These are phyloP conservation scores for Calocybe indica DNA, from an alignment of 768 basidiomycete species.

Conservation along the genomic window DNA sequence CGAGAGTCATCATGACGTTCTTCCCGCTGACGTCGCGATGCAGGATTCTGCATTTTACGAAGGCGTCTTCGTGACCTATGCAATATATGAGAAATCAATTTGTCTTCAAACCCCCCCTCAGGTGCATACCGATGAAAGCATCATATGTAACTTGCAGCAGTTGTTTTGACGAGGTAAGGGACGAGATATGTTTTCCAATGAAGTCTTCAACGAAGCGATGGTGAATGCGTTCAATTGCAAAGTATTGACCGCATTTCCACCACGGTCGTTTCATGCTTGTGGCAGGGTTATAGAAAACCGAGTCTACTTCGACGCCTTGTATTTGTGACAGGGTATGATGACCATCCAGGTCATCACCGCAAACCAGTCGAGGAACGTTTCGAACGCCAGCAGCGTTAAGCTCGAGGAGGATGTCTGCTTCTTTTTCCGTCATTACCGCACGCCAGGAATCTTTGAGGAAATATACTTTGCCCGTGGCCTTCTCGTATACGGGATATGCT, in stretches of 20 bases:
- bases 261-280: slow-evolving; percentile 4
- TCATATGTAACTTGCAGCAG: slow-evolving; percentile 14
- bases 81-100: background rate
- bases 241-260: slow-evolving; percentile 9
- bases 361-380: slow-evolving; percentile 18
- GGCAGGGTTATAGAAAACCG: background rate
- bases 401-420: slow-evolving; percentile 12
- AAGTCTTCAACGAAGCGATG: slow-evolving; percentile 15
- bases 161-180: slow-evolving; percentile 10
- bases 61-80: slow-evolving; percentile 7
- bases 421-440: slow-evolving; percentile 4
- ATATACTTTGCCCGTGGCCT: slow-evolving; percentile 3
- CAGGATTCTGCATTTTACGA: slow-evolving; percentile 1
- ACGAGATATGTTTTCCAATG: slow-evolving; percentile 8
- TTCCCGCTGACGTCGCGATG: slow-evolving; percentile 9
- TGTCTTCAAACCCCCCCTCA: background rate
- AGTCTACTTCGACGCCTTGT: background rate
- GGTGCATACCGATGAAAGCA: slow-evolving; percentile 16
- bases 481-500: slow-evolving; percentile 12
- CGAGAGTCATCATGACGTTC: slow-evolving; percentile 7
- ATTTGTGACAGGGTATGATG: slow-evolving; percentile 8
- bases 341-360: slow-evolving; percentile 21
- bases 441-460: slow-evolving; percentile 25
- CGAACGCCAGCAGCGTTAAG: slow-evolving; percentile 8
- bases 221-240: slow-evolving; percentile 7